Percentiles rank a stretch among this genome's conserved stretches.
Conservation (phyloP, 2,329 filamentous ascomycete species). For the Cyclaneusma minus region DNA sequence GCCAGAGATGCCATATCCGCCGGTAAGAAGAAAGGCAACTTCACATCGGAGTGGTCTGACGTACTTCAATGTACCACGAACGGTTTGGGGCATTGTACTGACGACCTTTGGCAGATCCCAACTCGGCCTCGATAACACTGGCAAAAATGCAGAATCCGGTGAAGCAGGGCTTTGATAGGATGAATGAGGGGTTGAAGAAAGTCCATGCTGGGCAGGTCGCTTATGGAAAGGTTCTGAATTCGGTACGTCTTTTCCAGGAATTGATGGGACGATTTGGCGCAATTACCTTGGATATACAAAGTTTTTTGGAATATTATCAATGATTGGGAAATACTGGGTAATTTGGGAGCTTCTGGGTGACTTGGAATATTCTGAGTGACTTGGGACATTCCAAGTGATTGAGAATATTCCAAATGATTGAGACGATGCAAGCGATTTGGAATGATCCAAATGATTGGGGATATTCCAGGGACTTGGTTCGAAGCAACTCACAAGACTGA, state of each 20-base stretch:
- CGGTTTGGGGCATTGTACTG: constrained; percentile 4
- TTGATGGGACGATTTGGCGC: no score
- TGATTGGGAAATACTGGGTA: no score
- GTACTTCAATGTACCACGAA: constrained; percentile 3
- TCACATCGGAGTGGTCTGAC: constrained; percentile 1
- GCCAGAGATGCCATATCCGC: constrained; percentile 60
- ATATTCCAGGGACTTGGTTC: not conserved
- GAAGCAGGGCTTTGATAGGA: constrained; percentile 63
- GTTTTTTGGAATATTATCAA: no score
- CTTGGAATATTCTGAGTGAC: no score
- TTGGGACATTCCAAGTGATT: constrained; percentile 2
- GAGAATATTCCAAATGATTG: constrained; percentile 1
- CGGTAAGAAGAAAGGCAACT: constrained; percentile 29
- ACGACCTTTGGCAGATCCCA: constrained; percentile 37
- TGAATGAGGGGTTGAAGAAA: constrained; percentile 70
- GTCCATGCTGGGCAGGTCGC: constrained; percentile 69
- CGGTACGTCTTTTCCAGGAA: constrained; percentile 40
- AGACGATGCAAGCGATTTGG: not conserved
- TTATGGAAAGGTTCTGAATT: constrained; percentile 75
- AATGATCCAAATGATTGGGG: constrained; percentile 1
- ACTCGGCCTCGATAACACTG: constrained; percentile 56
- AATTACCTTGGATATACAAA: no score
- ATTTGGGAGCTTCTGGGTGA: no score
- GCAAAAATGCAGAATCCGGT: constrained; percentile 77
- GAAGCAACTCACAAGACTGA: not conserved